Evolutionary conservation across 768 basidiomycete genomes (phyloP).

Genomic region (Collybia sp.): DNA sequence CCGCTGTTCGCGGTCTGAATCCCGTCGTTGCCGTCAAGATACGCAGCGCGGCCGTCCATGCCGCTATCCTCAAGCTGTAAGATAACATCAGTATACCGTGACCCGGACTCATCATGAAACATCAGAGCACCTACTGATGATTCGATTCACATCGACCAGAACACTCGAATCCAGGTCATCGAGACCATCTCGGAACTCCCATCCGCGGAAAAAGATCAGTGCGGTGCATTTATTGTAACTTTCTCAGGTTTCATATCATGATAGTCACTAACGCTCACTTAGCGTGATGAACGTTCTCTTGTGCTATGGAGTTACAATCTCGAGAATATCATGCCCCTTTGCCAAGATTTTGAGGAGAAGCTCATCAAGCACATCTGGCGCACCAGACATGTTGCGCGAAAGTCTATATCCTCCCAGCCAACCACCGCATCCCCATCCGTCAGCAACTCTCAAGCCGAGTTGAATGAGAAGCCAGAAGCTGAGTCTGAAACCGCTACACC

Average conservation of each 20-base stretch:
- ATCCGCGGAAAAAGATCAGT: constrained; percentile 83
- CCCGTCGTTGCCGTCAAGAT: constrained; percentile 82
- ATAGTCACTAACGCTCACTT: background rate
- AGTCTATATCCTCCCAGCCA: constrained; percentile 11
- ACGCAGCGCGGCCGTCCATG: constrained; percentile 71
- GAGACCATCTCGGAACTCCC: constrained; percentile 63
- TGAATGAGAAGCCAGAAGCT: constrained; percentile 27
- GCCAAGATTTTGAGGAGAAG: constrained; percentile 70
- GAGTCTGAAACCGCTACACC: constrained; percentile 10
- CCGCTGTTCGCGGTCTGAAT: constrained; percentile 70
- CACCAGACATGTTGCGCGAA: constrained; percentile 27
- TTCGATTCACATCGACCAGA: constrained; percentile 66
- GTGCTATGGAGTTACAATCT: constrained; percentile 80
- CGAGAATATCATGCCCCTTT: constrained; percentile 61
- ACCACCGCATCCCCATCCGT: constrained; percentile 7
- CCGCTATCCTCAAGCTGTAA: constrained; percentile 64
- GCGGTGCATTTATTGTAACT: constrained; percentile 72
- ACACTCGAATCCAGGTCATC: constrained; percentile 84
- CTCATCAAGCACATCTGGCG: constrained; percentile 82
- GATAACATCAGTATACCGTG: constrained; percentile 16
- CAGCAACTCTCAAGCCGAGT: constrained; percentile 19
- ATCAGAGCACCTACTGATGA: constrained; percentile 44
- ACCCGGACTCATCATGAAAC: constrained; percentile 1
- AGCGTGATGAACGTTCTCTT: constrained; percentile 73
- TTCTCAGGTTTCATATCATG: background rate